Base-by-base conservation (phyloP, 192 early-diverging fungal genomes). In the Backusella macrospora region DNA sequence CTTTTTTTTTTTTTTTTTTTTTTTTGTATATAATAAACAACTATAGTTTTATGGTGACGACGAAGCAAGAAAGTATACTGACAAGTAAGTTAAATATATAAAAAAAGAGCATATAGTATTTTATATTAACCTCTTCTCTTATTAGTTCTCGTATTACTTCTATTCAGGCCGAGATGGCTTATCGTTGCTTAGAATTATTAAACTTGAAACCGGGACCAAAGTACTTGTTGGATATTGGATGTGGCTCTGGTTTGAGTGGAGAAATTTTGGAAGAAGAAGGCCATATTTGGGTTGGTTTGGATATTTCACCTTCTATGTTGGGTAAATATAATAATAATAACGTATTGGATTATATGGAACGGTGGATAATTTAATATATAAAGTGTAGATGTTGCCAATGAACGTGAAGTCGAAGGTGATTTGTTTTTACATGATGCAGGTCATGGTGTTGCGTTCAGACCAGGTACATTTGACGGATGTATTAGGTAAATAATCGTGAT, bases 261-360 rank as follows among this genome's bases (percentile, higher is more conserved):
- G 96, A 99, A 78, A 93, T 97, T 42, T 78, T 99, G 46, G 94
- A 96, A 38, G 98, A 98, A 70, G 91, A 94, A 52, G 96, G 94
- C n/a, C 97, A 99, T 75, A 73, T 93, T 42, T 99, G 98, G 98
- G 94, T 96, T 40, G 98, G 98, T 15, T 86, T 98, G 84, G 98
- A 99, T 78, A 96, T 99, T 74, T 92, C 95, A 16, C 90, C 92
- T 5, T 80, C 93, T 34, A 99, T 99, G 98, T 83, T 99, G 43
- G 86, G 52, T 59, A 59, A 59, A 23, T 34, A 34, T 34, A 84
- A 34, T 34, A 34, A 34, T n/a, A n/a, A n/a, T n/a, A n/a, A n/a
- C n/a, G n/a, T n/a, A 34, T 34, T 34, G 2, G 0, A 34, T 34
- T 34, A 34, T 34, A 34, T 34, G 29, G 29, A 34, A 34, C 29